Conservation (phyloP, 1,284 basidiomycete genomes). For the Trichosporon asahii region DNA sequence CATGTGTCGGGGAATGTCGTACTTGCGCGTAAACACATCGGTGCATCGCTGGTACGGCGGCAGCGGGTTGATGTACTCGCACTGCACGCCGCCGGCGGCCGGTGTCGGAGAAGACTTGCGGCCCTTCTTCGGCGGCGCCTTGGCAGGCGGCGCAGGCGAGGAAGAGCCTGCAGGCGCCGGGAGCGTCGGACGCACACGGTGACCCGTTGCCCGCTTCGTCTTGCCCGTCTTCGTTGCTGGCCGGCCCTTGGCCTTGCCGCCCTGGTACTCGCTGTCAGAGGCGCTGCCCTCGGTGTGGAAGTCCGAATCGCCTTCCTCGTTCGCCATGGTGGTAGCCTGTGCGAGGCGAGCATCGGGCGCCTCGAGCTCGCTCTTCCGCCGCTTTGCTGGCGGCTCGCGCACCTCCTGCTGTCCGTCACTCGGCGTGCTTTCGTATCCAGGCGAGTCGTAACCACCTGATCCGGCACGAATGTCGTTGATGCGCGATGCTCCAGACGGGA, state of each 20-base stretch:
- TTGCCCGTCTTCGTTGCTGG: slow-evolving; percentile 16
- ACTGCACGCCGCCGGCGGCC: slow-evolving; percentile 41
- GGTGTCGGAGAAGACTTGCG: slow-evolving; percentile 12
- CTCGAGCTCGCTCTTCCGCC: slow-evolving; percentile 35
- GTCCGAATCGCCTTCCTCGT: slow-evolving; percentile 18
- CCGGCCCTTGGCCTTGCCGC: slow-evolving; percentile 13
- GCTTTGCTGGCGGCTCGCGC: slow-evolving; percentile 35
- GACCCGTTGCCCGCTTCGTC: slow-evolving; percentile 3
- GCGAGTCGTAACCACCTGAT: slow-evolving; percentile 18
- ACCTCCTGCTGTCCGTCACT: slow-evolving; percentile 15
- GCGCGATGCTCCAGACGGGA: slow-evolving; percentile 30
- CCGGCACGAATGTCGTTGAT: slow-evolving; percentile 12
- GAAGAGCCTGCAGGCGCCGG: slow-evolving; percentile 2
- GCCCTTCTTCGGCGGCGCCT: slow-evolving; percentile 14
- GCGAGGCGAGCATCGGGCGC: slow-evolving; percentile 14
- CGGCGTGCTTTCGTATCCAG: slow-evolving; percentile 25
- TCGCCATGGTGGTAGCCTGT: background rate
- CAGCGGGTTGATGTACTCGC: slow-evolving; percentile 47
- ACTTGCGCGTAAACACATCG: slow-evolving; percentile 49
- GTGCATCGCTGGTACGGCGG: slow-evolving; percentile 49
- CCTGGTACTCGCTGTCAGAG: slow-evolving; percentile 31
- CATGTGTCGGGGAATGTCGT: slow-evolving; percentile 50
- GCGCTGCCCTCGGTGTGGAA: slow-evolving; percentile 24
- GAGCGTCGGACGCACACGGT: slow-evolving; percentile 19
- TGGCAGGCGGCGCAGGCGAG: background rate